Evolutionary conservation across 2,329 filamentous ascomycete genomes (phyloP).

Genomic region (Ceratocystis diversiconidia): DNA sequence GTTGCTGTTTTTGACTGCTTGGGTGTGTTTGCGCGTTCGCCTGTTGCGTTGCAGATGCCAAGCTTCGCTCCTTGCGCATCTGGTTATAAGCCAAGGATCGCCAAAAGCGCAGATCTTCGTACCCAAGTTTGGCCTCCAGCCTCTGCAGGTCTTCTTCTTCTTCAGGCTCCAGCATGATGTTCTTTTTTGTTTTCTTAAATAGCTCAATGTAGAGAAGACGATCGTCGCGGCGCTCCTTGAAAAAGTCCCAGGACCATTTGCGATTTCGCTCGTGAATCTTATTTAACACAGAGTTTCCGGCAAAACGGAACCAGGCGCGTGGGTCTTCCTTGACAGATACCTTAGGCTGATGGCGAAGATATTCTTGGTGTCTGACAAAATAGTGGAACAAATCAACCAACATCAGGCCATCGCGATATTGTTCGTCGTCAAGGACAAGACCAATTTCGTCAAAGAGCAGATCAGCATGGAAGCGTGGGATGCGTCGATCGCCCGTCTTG

Average conservation of each 20-base stretch:
- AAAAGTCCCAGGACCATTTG: slow-evolving; percentile 91
- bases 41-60: slow-evolving; percentile 9
- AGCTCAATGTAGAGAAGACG: slow-evolving; percentile 77
- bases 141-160: slow-evolving; percentile 60
- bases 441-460: slow-evolving; percentile 94
- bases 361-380: slow-evolving; percentile 94
- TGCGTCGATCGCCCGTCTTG: slow-evolving; percentile 68
- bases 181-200: slow-evolving; percentile 86
- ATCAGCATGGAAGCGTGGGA: slow-evolving; percentile 78
- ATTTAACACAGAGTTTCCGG: slow-evolving; percentile 70
- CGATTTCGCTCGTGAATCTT: slow-evolving; percentile 93
- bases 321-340: slow-evolving; percentile 76
- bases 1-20: slow-evolving; percentile 42
- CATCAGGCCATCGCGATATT: slow-evolving; percentile 96
- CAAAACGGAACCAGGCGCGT: slow-evolving; percentile 82
- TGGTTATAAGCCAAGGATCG: slow-evolving; percentile 86
- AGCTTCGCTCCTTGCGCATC: slow-evolving; percentile 59
- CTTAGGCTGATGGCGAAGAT: slow-evolving; percentile 83
- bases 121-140: slow-evolving; percentile 76
- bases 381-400: slow-evolving; percentile 98
- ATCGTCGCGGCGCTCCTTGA: slow-evolving; percentile 82
- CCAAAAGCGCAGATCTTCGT: slow-evolving; percentile 97
- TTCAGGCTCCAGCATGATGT: slow-evolving; percentile 49
- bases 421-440: slow-evolving; percentile 90
- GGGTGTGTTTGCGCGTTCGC: slow-evolving; percentile 49